Evolutionary conservation across 257 asterid genomes (phyloP), one percentile per base, ranked within the genome.

Genomic region (Linaria vulgaris): DNA sequence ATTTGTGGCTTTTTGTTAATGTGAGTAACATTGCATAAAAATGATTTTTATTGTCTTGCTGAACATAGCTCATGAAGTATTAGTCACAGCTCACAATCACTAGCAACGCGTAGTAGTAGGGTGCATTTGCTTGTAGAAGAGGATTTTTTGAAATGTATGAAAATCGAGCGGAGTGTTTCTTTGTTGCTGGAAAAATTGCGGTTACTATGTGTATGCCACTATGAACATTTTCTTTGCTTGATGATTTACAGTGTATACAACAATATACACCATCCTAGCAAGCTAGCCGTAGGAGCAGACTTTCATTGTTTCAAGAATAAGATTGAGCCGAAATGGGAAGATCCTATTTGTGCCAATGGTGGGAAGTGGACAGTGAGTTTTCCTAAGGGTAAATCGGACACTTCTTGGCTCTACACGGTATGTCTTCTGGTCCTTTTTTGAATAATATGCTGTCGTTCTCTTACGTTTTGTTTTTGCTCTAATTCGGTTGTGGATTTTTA

Each of bases 291-390:
- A 17, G 85, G 92, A 70, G 85, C 95, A 30, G 96, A 90, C 78
- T 82, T 94, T 44, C 64, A 87, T 70, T 90, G 97, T 77, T 94
- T 94, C 83, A 94, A 94, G 69, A 56, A 87, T 72, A 82, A 82
- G 66, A 87, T 94, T 38, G 86, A 81, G 74, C 99, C 99, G 45
- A 85, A 84, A 68, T 90, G 97, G 99, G 97, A 94, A 72, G 95
- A 94, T 69, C 96, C 99, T 61, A 60, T 94, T 65, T 94, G 97
- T 74, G 90, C 95, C 64, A 90, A 83, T 57, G 99, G 99, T 31
- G 97, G 99, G 44, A 94, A 78, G 69, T 94, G 99, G 97, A 90
- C 95, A 3, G 67, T 82, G 61, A 70, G 4, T 54, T 79, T 76
- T 66, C 0, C 74, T 9, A 80, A 79, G 88, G 79, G 76, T 30